Evolutionary conservation across 176 grass and related monocot genomes (phyloP), one percentile per base, ranked within the genome.

Genomic region (Stipa capillata): DNA sequence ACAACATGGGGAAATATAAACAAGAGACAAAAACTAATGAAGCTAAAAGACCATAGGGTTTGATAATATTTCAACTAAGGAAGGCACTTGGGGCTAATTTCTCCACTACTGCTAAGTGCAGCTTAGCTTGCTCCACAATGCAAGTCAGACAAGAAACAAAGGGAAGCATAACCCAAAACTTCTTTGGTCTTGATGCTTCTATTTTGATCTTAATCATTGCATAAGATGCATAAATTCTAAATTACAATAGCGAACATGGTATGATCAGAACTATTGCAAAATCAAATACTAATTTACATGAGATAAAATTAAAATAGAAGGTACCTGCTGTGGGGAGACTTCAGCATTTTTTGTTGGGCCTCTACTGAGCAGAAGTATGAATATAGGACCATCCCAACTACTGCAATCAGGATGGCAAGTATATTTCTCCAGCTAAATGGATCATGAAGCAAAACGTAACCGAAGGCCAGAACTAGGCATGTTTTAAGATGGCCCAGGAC

Each of bases 341-440:
- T 97, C 90, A 0, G 15, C 16, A 39, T 74, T 85, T 72, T 97
- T 82, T 88, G 90, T 58, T 86, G 88, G 2, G 20, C 42, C 82
- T 97, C 93, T 21, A 65, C 64, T 57, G 83, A 59, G 65, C 87
- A 93, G 36, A 97, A 88, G 81, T 93, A 97, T 45, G 93, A 97
- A 84, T 97, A 97, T 40, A 85, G 85, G 42, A 90, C 84, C 93
- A 92, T 97, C 13, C 93, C 93, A 74, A 97, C 72, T 21, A 97
- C 78, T 49, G 93, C 93, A 65, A 97, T 84, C 20, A 92, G 65
- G 81, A 97, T 97, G 72, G 90, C 93, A 32, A 97, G 86, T 83
- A 97, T 93, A 55, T 97, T 94, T 89, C 92, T 91, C 92, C 92
- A 94, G 81, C 92, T 91, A 87, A 94, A 94, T 49, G 92, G 92